Evolutionary conservation across 805 yeast genomes (phyloP).

Genomic region (Aciculoconidium aculeatum): DNA sequence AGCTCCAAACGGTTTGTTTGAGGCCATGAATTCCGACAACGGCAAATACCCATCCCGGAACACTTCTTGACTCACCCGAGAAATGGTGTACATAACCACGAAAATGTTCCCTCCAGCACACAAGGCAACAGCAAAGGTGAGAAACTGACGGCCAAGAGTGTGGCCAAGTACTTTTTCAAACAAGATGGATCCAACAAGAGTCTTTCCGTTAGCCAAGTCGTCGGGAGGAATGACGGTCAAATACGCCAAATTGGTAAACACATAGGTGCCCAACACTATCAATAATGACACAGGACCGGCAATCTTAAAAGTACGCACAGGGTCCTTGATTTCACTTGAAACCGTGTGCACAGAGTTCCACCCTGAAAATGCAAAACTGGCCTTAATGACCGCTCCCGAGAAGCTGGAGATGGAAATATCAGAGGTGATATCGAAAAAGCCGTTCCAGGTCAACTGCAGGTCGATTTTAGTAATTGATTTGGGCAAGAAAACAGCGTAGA

Average conservation of each 20-base stretch:
- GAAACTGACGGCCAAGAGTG: conserved; percentile 45
- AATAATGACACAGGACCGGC: conserved; percentile 55
- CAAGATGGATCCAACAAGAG: conserved; percentile 52
- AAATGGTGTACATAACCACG: conserved; percentile 53
- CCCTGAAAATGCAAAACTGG: conserved; percentile 56
- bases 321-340: conserved; percentile 56
- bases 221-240: conserved; percentile 48
- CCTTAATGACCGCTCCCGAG: conserved; percentile 51
- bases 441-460: conserved; percentile 31
- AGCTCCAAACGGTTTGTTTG: conserved; percentile 50
- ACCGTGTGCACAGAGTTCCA: conserved; percentile 61
- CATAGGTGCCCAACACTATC: conserved; percentile 43
- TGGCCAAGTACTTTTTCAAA: conserved; percentile 53
- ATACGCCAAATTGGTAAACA: conserved; percentile 51
- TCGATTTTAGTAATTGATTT: conserved; percentile 37
- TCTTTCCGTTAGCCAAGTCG: conserved; percentile 50
- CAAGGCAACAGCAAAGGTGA: conserved; percentile 54
- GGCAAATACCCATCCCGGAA: conserved; percentile 62
- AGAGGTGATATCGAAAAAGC: conserved; percentile 27
- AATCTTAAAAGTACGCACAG: conserved; percentile 48
- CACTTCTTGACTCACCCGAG: conserved; percentile 60
- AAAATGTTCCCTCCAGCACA: conserved; percentile 59
- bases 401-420: conserved; percentile 38
- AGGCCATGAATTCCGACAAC: conserved; percentile 44
- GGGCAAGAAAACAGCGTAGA: conserved; percentile 53